phyloP scores from a whole-genome alignment of 108 stramenopile genomes.

The Hondaea fermentalgiana region DNA sequence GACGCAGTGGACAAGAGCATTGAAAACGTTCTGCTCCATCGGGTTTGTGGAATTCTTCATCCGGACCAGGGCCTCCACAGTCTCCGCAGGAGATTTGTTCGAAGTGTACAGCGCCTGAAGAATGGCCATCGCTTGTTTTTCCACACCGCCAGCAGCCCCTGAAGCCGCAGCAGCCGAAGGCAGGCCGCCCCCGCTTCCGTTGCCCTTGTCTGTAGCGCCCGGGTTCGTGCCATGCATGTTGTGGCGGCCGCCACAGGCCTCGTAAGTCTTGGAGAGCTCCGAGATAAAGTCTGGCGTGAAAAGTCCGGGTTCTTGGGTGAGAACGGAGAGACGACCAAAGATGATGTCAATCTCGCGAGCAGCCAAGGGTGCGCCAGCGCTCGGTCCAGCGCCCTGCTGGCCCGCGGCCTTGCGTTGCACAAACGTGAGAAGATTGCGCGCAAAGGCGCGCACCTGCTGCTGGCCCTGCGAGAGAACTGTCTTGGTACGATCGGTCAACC shows the following conservation, averaged over 20 bases:
- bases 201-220: background rate
- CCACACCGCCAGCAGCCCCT: background rate
- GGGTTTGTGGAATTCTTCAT: slow-evolving; percentile 83
- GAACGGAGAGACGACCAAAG: background rate
- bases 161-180: background rate
- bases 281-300: background rate
- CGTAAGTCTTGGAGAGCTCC: background rate
- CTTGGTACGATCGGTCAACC: background rate
- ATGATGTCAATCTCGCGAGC: background rate
- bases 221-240: background rate
- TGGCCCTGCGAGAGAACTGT: background rate
- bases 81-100: background rate
- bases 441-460: background rate
- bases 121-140: background rate
- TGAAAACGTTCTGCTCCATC: slow-evolving; percentile 93
- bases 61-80: slow-evolving; percentile 79
- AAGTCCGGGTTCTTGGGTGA: background rate
- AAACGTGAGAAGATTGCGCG: background rate
- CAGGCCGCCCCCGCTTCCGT: background rate
- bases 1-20: slow-evolving; percentile 95
- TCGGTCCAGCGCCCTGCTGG: background rate
- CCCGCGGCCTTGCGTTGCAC: background rate
- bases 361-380: background rate
- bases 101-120: background rate
- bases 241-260: background rate